Evolutionary conservation across 768 basidiomycete species (phyloP).

Genomic region (Suillus variegatus): DNA sequence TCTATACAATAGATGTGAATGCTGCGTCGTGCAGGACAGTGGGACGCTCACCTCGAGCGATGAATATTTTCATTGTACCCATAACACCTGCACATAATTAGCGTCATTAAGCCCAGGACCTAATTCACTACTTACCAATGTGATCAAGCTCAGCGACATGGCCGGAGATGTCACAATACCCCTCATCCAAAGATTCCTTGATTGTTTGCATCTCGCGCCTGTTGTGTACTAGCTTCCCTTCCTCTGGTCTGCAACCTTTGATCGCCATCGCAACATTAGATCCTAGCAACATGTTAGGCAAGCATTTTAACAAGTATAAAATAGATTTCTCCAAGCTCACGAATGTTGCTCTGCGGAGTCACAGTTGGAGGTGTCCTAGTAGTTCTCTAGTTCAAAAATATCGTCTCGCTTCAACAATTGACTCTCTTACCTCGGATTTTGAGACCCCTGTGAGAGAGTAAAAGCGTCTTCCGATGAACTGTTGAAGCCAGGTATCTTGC

Average conservation of each 20-base stretch:
- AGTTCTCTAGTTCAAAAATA: not conserved
- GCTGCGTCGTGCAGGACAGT: constrained; percentile 4
- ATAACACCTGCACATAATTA: constrained; percentile 49
- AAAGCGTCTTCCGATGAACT: constrained; percentile 11
- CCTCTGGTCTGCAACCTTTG: constrained; percentile 71
- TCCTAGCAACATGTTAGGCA: constrained; percentile 23
- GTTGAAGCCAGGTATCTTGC: constrained; percentile 24
- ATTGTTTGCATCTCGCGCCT: constrained; percentile 69
- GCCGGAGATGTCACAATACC: constrained; percentile 81
- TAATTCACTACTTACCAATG: constrained; percentile 47
- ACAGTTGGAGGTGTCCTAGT: constrained; percentile 27
- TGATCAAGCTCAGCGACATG: constrained; percentile 57
- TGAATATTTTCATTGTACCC: constrained; percentile 61
- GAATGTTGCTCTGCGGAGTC: constrained; percentile 45
- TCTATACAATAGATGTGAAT: constrained; percentile 42
- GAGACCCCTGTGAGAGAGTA: not conserved
- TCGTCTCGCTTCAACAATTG: not conserved
- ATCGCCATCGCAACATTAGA: constrained; percentile 75
- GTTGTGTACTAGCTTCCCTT: constrained; percentile 59
- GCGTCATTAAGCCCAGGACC: constrained; percentile 1
- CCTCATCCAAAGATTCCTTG: constrained; percentile 74
- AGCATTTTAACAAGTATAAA: constrained; percentile 1
- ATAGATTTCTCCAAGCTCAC: constrained; percentile 27
- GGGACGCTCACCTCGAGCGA: constrained; percentile 53
- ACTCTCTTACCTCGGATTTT: constrained; percentile 1